Base-by-base conservation (phyloP, 352 stramenopile species). In the Pythium guiyangense region DNA sequence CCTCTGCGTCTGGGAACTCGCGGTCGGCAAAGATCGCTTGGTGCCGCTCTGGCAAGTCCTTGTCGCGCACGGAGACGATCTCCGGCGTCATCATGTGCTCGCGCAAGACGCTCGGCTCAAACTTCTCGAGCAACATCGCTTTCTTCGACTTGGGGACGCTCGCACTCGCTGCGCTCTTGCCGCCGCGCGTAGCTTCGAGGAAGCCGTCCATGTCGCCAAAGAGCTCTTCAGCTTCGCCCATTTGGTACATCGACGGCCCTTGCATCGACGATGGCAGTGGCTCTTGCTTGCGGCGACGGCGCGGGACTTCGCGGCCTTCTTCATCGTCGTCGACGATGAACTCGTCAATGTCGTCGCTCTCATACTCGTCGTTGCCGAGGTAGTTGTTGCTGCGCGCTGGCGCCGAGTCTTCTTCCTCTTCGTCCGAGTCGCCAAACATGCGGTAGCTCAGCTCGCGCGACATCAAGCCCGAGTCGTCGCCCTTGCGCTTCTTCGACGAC, bases 311-410 rank as follows among this genome's bases (percentile, higher is more conserved):
- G 6, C 82, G 78, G 26, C 84, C 83, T 74, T 96, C 86, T 66
- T 96, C 86, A 37, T 96, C 86, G 47, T 96, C 86, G 45, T 93
- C 85, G 12, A 96, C 86, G 43, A 96, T 96, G 40, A 96, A 96
- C 53, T 94, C 86, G 46, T 94, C 86, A 57, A 94, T 92, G 40
- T 94, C 84, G 45, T 96, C 86, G 59, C 84, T 94, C 65, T 94
- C 85, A 63, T 94, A 96, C 54, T 96, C 86, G 42, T 94, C 81
- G 29, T 90, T 89, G 45, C 86, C 86, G 3, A 92, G 60, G 58
- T 92, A 96, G 57, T 92, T 92, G 62, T 85, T 86, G 45, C 76
- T 79, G 18, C 78, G 71, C 22, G 79, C 71, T 1, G 80, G 79
- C 0, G 73, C 79, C 31, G 77, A 83, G 37, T 90, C 77, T 29